These are phyloP conservation scores for Xylariaceae sp. DNA, from an alignment of 2,329 filamentous ascomycete species.

Conservation along the genomic window DNA sequence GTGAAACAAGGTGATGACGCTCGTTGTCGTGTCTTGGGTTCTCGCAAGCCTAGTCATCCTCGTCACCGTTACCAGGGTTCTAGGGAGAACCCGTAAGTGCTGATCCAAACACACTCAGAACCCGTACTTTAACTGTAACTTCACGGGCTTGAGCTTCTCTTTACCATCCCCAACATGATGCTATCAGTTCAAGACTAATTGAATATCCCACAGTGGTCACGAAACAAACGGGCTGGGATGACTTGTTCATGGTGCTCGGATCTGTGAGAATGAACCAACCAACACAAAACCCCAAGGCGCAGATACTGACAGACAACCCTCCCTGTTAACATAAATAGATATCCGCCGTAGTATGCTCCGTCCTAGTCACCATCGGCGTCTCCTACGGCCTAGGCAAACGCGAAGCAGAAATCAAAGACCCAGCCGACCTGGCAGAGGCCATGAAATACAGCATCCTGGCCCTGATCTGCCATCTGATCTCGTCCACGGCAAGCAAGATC, in stretches of 20 bases:
- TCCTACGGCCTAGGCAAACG: conserved; percentile 7
- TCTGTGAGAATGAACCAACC: conserved; percentile 1
- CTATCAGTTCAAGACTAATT: not conserved
- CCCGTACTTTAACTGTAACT: not conserved
- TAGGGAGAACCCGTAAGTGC: not conserved
- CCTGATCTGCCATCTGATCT: conserved; percentile 1
- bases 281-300: not conserved
- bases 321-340: not conserved
- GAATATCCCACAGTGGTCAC: conserved; percentile 1
- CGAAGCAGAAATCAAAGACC: conserved; percentile 2
- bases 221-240: conserved; percentile 16
- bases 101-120: not conserved
- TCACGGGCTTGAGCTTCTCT: not conserved
- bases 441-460: conserved; percentile 14
- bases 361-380: conserved; percentile 5
- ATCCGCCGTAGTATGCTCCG: conserved; percentile 7
- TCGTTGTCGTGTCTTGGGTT: not conserved
- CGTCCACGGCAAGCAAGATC: conserved; percentile 11
- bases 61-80: not conserved
- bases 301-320: not conserved
- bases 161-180: not conserved
- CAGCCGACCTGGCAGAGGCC: conserved; percentile 2
- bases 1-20: not conserved
- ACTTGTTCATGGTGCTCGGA: conserved; percentile 13
- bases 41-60: not conserved